Evolutionary conservation across 148 eudicot species (phyloP).

Genomic region (Rhododendron henanense): DNA sequence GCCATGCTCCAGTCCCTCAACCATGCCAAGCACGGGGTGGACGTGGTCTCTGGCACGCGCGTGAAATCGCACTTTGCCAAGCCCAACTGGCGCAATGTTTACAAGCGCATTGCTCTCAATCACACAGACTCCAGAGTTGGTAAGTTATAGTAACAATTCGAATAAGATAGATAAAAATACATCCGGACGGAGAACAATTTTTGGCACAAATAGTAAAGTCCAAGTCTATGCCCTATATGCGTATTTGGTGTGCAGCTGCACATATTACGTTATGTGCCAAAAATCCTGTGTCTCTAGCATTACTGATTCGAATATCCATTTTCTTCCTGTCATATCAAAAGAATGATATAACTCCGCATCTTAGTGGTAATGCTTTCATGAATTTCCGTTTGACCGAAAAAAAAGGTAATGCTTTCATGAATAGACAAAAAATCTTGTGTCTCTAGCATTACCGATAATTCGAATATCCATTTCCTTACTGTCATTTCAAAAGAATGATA

Average conservation of each 20-base stretch:
- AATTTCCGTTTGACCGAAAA: too few relatives aligned
- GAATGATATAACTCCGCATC: neutral
- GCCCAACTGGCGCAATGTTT: slow-evolving; percentile 51
- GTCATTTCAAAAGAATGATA: neutral
- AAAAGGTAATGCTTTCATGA: too few relatives aligned
- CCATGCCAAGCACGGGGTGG: slow-evolving; percentile 55
- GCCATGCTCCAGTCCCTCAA: slow-evolving; percentile 47
- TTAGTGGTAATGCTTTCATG: too few relatives aligned
- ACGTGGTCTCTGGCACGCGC: slow-evolving; percentile 46
- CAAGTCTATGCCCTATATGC: neutral
- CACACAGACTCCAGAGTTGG: slow-evolving; percentile 36
- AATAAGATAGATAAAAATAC: neutral
- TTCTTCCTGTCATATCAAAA: neutral
- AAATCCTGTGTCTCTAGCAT: neutral
- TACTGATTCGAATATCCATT: neutral
- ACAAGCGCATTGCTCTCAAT: slow-evolving; percentile 44
- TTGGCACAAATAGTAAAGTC: neutral
- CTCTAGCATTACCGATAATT: neutral
- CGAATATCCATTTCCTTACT: neutral
- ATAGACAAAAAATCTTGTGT: neutral
- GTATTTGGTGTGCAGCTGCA: neutral
- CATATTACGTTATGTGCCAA: neutral
- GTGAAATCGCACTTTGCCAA: slow-evolving; percentile 52
- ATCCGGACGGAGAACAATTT: neutral
- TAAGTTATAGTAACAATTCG: slow-evolving; percentile 10